Base-by-base conservation (phyloP, 495 filamentous ascomycete genomes). In the Penicillium salamii region DNA sequence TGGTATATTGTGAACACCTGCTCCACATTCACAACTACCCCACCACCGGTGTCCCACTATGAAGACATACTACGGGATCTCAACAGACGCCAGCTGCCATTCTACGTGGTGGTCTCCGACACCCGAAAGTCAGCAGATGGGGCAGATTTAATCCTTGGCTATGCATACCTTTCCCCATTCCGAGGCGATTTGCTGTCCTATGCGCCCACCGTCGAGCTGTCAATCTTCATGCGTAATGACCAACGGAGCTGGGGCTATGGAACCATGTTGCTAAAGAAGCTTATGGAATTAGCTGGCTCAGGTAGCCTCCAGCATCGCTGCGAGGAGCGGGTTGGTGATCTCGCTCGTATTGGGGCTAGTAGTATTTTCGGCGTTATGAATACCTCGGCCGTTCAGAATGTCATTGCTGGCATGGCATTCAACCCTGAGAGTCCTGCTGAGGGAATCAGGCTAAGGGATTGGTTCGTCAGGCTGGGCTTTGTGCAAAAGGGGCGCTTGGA, bases 1-100 rank as follows among this genome's bases (percentile, higher is more conserved):
- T 52, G 64, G 34, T 63, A 70, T 43, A 54, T 70, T 28, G 42
- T 45, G 20, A 43, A 72, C 46, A 69, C 56, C 2, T 50, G 57
- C 7, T 41, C 55, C 15, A 65, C 63, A n/a, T 63, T 68, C 20
- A 51, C 53, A 34, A 54, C 46, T 52, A 45, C 46, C 33, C 49
- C 58, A 4, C 62, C 53, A 21, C 46, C 59, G 8, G 19, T 53
- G 12, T 36, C 41, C 2, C 49, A 64, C 20, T 59, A 63, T 17
- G 29, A 38, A 3, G 35, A 45, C 15, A 61, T 57, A 34, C 55
- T 49, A 33, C 31, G 55, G 12, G 46, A 58, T 15, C 49, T 65
- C 5, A 29, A 15, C 4, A n/a, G 38, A 14, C 45, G 52, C 7
- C 49, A 48, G 0, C 51, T 71, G 0, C 68, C 66, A 15, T 68